Conservation (phyloP, 1,284 basidiomycete species). For the Papiliotrema terrestris region DNA sequence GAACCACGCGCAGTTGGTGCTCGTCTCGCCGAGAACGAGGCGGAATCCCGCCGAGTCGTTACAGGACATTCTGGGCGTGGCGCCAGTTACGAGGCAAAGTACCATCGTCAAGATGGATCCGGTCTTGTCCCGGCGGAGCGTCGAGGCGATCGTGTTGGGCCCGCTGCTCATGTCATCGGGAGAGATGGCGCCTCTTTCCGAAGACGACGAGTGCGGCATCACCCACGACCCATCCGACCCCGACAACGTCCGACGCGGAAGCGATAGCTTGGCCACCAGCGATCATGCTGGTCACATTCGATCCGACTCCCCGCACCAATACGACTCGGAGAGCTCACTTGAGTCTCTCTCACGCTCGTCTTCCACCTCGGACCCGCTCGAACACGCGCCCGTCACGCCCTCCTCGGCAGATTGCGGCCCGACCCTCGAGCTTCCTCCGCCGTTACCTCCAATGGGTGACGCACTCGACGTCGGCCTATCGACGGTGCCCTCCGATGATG, state of each 20-base stretch:
- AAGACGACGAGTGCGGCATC: not conserved
- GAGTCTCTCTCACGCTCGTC: conserved; percentile 5
- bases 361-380: not conserved
- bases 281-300: not conserved
- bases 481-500: not conserved
- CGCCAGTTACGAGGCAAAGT: not conserved
- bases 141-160: conserved; percentile 9
- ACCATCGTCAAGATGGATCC: conserved; percentile 1
- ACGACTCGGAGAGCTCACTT: conserved; percentile 2
- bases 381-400: conserved; percentile 2
- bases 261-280: not conserved
- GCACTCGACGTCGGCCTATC: not conserved
- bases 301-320: not conserved
- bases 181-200: not conserved
- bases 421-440: not conserved
- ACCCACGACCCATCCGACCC: not conserved
- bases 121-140: not conserved
- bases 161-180: conserved; percentile 1
- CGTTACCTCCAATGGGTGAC: not conserved
- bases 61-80: conserved; percentile 13
- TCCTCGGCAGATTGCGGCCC: not conserved
- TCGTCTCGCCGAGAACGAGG: conserved; percentile 17
- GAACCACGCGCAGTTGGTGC: conserved; percentile 18
- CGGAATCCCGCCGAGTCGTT: conserved; percentile 10
- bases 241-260: too few relatives aligned